Evolutionary conservation across 1,139 yeast genomes (phyloP), one percentile per base, ranked within the genome.

Genomic region (Blastobotrys buckinghamii): DNA sequence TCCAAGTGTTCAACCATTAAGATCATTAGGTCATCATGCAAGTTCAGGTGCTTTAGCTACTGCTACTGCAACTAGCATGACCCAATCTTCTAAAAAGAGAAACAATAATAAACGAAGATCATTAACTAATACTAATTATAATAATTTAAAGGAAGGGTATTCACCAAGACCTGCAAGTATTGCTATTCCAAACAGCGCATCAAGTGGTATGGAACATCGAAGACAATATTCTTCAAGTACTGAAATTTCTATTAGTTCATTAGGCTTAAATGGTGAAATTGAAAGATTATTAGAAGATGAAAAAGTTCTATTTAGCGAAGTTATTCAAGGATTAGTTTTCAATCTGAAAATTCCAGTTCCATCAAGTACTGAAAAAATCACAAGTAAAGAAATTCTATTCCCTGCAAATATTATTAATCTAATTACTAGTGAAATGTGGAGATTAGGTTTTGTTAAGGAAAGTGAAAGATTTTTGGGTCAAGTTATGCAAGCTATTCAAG

Each of bases 341-440:
- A 90, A 89, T n/a, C 76, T 92, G 66, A 86, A 82, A 69, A 81
- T 90, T 49, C 97, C 98, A 39, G 78, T 80, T 17, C 87, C 95
- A 26, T 82, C 90, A 50, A 86, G 86, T 57, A 80, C 80, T 17
- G 87, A 89, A 46, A 89, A 84, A 63, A 75, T 88, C 56, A 82
- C 94, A 15, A 78, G 89, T 62, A 88, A 90, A 66, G 98, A 94
- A 67, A 95, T 92, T 34, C 75, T 92, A 48, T 92, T 89, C 81
- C 99, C 98, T 39, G 95, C 97, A 1, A 83, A 97, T 72, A 87
- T 92, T 54, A 83, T 92, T 60, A 90, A 92, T 59, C 84, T 94
- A 56, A 84, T 92, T 40, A 76, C 92, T 54, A 84, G 95, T 60
- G 98, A 94, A 67, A 89, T 92, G 98, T 92, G 99, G 99, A 80